These are phyloP conservation scores for Cladosporium sp. DNA, from an alignment of 2,329 filamentous ascomycete genomes.

Conservation along the genomic window DNA sequence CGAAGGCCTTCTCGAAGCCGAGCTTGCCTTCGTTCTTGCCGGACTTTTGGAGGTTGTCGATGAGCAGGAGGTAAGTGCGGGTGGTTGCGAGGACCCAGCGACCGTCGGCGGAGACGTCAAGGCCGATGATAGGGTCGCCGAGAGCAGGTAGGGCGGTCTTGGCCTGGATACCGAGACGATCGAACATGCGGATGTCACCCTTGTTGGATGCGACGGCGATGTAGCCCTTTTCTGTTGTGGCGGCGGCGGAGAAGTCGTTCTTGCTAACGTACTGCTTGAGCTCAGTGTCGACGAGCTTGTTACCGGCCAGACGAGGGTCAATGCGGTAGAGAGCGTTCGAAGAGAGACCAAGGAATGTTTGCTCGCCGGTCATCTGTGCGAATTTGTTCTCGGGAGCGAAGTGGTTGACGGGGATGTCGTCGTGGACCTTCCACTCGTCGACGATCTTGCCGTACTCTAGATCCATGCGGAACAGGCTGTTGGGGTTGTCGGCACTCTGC, in stretches of 20 bases:
- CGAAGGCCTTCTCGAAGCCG: conserved; percentile 93
- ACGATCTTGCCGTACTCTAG: conserved; percentile 96
- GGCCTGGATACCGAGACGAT: conserved; percentile 92
- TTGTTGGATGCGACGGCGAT: conserved; percentile 97
- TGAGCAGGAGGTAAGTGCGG: conserved; percentile 88
- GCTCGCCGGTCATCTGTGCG: conserved; percentile 91
- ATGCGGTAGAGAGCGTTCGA: conserved; percentile 90
- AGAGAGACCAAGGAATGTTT: conserved; percentile 92
- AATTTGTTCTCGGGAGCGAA: conserved; percentile 98
- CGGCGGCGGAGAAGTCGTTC: conserved; percentile 93
- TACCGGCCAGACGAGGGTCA: conserved; percentile 84
- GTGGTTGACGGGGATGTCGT: conserved; percentile 87
- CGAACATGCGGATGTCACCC: conserved; percentile 94
- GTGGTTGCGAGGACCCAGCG: conserved; percentile 95
- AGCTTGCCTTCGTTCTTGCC: conserved; percentile 98
- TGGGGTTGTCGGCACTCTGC: conserved; percentile 78
- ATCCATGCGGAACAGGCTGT: conserved; percentile 95
- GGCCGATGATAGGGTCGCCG: conserved; percentile 89
- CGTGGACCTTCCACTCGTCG: conserved; percentile 97
- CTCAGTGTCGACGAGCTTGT: conserved; percentile 89
- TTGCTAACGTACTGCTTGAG: conserved; percentile 96
- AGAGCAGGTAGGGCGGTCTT: conserved; percentile 96
- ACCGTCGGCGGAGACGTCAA: conserved; percentile 93
- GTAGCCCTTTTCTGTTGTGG: conserved; percentile 94
- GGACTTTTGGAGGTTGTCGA: conserved; percentile 84